Conservation (phyloP, 306 rosid species). For the Trichosanthes truncata region DNA sequence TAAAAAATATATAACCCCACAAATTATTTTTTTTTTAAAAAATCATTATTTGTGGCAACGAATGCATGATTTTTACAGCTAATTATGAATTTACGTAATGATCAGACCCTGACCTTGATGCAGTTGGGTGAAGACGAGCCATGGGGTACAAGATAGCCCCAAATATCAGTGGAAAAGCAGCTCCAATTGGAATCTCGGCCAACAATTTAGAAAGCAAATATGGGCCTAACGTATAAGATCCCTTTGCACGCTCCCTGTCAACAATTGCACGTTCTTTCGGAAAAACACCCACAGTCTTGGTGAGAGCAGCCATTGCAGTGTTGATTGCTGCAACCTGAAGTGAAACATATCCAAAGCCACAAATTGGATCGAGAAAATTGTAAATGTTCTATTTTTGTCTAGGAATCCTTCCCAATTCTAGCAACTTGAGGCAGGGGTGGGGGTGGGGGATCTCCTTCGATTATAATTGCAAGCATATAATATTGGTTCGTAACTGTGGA, state of each 20-base stretch:
- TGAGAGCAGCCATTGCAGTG: conserved; percentile 98
- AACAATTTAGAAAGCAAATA: conserved; percentile 78
- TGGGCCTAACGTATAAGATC: conserved; percentile 85
- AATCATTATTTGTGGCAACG: not conserved
- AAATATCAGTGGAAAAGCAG: conserved; percentile 87
- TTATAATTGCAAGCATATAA: not conserved
- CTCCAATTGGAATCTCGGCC: conserved; percentile 91
- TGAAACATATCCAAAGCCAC: conserved; percentile 12
- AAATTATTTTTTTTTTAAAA: not conserved
- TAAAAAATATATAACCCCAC: not conserved
- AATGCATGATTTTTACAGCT: not conserved
- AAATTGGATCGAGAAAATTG: not conserved
- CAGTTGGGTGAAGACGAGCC: conserved; percentile 91
- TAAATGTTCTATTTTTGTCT: not conserved
- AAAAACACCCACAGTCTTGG: conserved; percentile 79
- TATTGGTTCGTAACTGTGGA: not conserved
- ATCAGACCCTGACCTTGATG: conserved; percentile 39
- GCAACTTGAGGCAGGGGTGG: not conserved
- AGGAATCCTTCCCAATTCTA: not conserved
- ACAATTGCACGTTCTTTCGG: conserved; percentile 89
- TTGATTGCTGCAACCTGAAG: conserved; percentile 92
- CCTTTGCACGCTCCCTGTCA: conserved; percentile 81
- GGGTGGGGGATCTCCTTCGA: not conserved
- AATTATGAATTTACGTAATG: not conserved
- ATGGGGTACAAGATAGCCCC: conserved; percentile 84